Conservation (phyloP, 2,329 filamentous ascomycete genomes). For the Diaporthe destruens region DNA sequence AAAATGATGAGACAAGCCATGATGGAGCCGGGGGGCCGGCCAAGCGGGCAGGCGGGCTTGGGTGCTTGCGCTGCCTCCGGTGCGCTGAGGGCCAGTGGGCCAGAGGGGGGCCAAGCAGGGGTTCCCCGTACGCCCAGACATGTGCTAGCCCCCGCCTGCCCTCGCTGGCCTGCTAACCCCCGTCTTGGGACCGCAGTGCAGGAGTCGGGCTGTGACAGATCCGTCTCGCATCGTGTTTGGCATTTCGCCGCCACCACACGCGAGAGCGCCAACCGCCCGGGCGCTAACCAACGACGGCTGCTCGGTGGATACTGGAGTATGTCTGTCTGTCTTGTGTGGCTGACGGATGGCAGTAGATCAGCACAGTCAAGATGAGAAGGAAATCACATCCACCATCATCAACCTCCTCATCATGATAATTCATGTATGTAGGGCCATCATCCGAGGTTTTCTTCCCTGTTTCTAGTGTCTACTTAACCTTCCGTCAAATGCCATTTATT, state of each 20-base stretch:
- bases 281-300: conserved; percentile 10
- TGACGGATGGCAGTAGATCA: background rate
- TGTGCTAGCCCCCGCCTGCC: background rate
- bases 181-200: conserved; percentile 38
- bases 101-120: background rate
- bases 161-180: background rate
- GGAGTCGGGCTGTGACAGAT: conserved; percentile 58
- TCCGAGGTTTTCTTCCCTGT: background rate
- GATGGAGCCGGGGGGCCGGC: conserved; percentile 19
- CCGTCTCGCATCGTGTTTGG: conserved; percentile 64
- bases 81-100: background rate
- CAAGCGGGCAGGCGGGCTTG: background rate
- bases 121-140: background rate
- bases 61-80: background rate
- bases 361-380: conserved; percentile 11
- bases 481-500: background rate
- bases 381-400: background rate
- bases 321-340: no score
- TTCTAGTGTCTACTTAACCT: background rate
- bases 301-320: conserved; percentile 4
- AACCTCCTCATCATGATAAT: background rate
- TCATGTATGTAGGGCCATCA: background rate
- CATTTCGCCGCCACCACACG: conserved; percentile 47
- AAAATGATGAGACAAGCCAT: conserved; percentile 37
- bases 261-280: conserved; percentile 31